phyloP scores from a whole-genome alignment of 257 asterid species.

The Solanum paucissectum region DNA sequence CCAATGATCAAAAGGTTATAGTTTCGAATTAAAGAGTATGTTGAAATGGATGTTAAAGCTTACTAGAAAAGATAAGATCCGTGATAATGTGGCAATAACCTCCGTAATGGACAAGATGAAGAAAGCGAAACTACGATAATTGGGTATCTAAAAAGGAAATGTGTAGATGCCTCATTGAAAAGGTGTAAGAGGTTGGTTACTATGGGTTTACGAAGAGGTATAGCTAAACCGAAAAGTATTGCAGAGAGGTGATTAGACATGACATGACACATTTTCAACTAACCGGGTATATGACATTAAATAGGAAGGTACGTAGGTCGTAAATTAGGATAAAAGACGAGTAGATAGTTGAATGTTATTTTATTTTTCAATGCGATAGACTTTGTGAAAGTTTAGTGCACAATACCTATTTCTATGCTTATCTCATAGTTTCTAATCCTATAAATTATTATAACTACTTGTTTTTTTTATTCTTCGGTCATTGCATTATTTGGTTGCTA shows the following conservation, averaged over 20 bases:
- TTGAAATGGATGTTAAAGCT: not conserved
- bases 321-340: not conserved
- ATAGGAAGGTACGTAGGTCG: not conserved
- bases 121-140: no score
- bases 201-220: not conserved
- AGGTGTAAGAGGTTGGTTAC: not conserved
- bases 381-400: not conserved
- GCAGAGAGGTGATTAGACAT: not conserved
- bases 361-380: not conserved
- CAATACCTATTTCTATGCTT: not conserved
- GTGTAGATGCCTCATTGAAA: not conserved
- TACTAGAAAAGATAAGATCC: not conserved
- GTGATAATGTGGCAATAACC: not conserved
- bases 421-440: not conserved
- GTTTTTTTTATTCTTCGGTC: no score
- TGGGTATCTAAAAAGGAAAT: no score
- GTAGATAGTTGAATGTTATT: not conserved
- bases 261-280: not conserved
- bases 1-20: not conserved
- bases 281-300: not conserved
- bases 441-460: no score
- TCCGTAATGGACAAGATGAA: not conserved
- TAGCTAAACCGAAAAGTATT: not conserved
- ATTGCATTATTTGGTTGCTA: no score
- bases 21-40: not conserved